Conservation (phyloP, 768 basidiomycete species). For the Coprinopsis sp. region DNA sequence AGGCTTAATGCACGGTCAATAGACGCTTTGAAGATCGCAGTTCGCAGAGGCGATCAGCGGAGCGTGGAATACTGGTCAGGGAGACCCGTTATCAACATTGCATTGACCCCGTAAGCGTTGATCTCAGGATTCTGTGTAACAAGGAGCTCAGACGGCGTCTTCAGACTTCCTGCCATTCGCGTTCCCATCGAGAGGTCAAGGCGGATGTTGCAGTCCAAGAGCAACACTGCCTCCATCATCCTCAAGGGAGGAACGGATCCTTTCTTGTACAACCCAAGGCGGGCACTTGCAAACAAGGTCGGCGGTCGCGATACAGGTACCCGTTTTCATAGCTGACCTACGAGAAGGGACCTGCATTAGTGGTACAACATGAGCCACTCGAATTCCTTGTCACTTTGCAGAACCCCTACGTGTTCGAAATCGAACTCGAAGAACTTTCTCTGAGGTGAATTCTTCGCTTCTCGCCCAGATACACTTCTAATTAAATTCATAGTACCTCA, state of each 20-base stretch:
- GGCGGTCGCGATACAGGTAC: constrained; percentile 10
- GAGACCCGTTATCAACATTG: constrained; percentile 72
- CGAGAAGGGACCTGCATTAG: constrained; percentile 56
- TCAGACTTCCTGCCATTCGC: constrained; percentile 71
- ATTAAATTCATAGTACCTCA: constrained; percentile 54
- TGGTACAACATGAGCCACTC: constrained; percentile 78
- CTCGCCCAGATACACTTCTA: constrained; percentile 2
- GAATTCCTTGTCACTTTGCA: constrained; percentile 82
- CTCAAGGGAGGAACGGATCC: constrained; percentile 64
- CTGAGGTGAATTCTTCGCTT: constrained; percentile 54
- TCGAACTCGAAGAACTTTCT: constrained; percentile 78
- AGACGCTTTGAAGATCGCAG: constrained; percentile 68
- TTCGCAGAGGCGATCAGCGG: constrained; percentile 69
- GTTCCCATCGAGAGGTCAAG: constrained; percentile 69
- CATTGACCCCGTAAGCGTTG: constrained; percentile 67
- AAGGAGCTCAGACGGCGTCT: no score
- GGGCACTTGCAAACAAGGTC: constrained; percentile 54
- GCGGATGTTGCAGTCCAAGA: constrained; percentile 43
- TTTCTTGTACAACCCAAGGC: constrained; percentile 91
- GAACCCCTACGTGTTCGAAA: constrained; percentile 90
- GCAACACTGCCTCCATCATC: constrained; percentile 40
- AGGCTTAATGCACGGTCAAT: constrained; percentile 70
- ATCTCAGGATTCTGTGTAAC: no score
- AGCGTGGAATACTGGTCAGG: constrained; percentile 85
- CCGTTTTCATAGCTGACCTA: not conserved